These are phyloP conservation scores for Triangularia setosa DNA, from an alignment of 2,329 filamentous ascomycete species.

Conservation along the genomic window DNA sequence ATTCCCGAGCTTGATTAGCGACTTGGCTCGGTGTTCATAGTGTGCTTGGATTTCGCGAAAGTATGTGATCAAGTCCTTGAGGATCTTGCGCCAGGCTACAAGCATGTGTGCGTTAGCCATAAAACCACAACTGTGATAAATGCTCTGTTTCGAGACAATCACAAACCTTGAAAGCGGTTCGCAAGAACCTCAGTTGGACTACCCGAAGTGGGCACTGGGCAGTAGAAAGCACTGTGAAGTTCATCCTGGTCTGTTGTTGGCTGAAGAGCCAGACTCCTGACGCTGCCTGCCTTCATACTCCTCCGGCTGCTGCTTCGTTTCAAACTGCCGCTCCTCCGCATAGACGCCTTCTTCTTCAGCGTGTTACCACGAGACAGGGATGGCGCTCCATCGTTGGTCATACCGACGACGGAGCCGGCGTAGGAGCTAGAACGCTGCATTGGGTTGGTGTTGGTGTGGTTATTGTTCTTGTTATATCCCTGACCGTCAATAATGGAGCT, in stretches of 20 bases:
- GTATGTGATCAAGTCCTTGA: slow-evolving; percentile 91
- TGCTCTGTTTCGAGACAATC: neutral
- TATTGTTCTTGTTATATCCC: neutral
- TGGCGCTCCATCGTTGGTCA: slow-evolving; percentile 33
- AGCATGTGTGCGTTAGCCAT: slow-evolving; percentile 14
- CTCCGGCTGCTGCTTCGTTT: slow-evolving; percentile 75
- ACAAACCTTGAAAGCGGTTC: slow-evolving; percentile 80
- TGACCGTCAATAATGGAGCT: slow-evolving; percentile 57
- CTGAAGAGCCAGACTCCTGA: slow-evolving; percentile 72
- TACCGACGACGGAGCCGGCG: slow-evolving; percentile 50
- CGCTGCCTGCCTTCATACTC: slow-evolving; percentile 81
- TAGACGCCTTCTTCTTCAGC: slow-evolving; percentile 80
- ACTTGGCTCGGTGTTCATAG: slow-evolving; percentile 82
- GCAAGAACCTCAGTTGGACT: slow-evolving; percentile 85
- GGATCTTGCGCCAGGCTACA: slow-evolving; percentile 85
- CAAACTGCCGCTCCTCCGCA: slow-evolving; percentile 70
- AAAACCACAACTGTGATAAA: neutral
- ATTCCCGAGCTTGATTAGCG: slow-evolving; percentile 76
- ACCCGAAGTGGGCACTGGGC: slow-evolving; percentile 81
- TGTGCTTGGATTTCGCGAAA: slow-evolving; percentile 88
- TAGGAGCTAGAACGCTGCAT: slow-evolving; percentile 62
- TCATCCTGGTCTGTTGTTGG: slow-evolving; percentile 65
- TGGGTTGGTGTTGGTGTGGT: neutral
- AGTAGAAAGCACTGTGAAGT: slow-evolving; percentile 79
- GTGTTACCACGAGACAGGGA: slow-evolving; percentile 59